Conservation (phyloP, 352 stramenopile species). For the Phytophthora aleatoria region DNA sequence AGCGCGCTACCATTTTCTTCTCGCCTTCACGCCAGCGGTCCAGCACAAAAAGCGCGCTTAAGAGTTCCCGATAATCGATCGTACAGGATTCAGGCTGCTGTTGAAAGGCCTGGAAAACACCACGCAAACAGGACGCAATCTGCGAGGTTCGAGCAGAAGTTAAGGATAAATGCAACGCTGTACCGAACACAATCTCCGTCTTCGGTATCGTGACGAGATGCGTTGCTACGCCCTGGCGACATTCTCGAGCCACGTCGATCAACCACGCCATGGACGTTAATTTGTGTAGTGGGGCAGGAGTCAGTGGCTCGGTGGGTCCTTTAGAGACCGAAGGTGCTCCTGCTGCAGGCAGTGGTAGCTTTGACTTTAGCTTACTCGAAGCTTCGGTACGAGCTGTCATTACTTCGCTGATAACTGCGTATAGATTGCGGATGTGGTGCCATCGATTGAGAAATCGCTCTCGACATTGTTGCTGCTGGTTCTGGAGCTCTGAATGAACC, state of each 20-base stretch:
- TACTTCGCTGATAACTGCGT: constrained; percentile 44
- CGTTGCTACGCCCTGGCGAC: constrained; percentile 29
- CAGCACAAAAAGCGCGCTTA: constrained; percentile 53
- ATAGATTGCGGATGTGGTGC: constrained; percentile 52
- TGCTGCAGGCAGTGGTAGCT: constrained; percentile 5
- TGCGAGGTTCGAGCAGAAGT: neutral
- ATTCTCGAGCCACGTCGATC: constrained; percentile 39
- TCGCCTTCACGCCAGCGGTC: constrained; percentile 57
- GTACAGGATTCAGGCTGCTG: constrained; percentile 22
- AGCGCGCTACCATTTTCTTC: constrained; percentile 47
- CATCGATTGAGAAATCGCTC: constrained; percentile 52
- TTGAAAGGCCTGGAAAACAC: constrained; percentile 45
- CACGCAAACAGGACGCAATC: constrained; percentile 26
- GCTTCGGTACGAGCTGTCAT: constrained; percentile 10
- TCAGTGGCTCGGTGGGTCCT: neutral
- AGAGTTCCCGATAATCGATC: constrained; percentile 52
- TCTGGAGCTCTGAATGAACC: constrained; percentile 27
- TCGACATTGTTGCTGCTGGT: constrained; percentile 39
- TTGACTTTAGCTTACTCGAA: neutral
- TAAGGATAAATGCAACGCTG: constrained; percentile 34
- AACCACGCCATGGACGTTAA: constrained; percentile 39
- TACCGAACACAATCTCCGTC: constrained; percentile 42
- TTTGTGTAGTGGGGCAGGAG: constrained; percentile 13
- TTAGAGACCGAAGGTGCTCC: neutral
- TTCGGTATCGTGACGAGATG: constrained; percentile 42